phyloP scores from a whole-genome alignment of 805 yeast genomes.

The Cyberlindnera suaveolens region DNA sequence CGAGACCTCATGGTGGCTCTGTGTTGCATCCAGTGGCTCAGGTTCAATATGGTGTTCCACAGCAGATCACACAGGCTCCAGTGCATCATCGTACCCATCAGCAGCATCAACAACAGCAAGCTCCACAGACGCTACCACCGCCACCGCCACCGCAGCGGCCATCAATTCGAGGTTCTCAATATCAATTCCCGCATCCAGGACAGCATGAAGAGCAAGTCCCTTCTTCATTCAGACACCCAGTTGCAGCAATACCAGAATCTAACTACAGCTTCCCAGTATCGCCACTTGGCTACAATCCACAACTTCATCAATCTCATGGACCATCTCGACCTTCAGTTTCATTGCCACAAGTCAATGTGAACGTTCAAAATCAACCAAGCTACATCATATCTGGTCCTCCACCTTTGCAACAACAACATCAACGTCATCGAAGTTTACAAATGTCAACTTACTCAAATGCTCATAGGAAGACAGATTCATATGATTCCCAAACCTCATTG shows the following conservation, averaged over 20 bases:
- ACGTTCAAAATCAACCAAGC: too few relatives aligned
- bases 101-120: background rate
- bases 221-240: background rate
- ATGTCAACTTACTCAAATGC: conserved; percentile 10
- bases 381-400: too few relatives aligned
- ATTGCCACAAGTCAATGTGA: too few relatives aligned
- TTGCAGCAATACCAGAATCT: background rate
- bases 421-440: conserved; percentile 11
- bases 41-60: too few relatives aligned
- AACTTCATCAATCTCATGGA: background rate
- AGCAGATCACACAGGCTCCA: conserved; percentile 2
- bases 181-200: background rate
- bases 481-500: conserved; percentile 20
- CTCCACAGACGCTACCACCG: background rate
- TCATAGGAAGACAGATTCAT: conserved; percentile 13
- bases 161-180: background rate
- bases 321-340: background rate
- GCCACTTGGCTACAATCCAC: background rate
- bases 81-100: background rate
- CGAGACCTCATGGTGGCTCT: too few relatives aligned
- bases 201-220: background rate
- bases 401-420: background rate
- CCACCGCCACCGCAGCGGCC: too few relatives aligned
- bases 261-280: conserved; percentile 1
- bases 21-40: too few relatives aligned